These are phyloP conservation scores for Fusarium papillatum DNA, from an alignment of 2,329 filamentous ascomycete genomes.

Conservation along the genomic window DNA sequence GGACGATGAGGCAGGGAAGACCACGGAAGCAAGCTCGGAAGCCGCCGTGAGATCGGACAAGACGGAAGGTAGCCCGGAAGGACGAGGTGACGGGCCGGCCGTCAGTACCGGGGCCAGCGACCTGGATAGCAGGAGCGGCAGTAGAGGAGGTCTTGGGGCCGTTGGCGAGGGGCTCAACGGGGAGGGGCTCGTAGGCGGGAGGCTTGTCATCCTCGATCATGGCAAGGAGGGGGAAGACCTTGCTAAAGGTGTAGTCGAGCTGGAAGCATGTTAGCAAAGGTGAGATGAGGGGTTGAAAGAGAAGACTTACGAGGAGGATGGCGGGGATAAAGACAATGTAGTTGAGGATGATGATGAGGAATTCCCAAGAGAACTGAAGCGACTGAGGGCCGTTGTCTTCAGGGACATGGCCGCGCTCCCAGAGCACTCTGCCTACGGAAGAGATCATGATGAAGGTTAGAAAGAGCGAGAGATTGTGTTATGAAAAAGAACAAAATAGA, in stretches of 20 bases:
- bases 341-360: conserved; percentile 54
- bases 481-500: conserved; percentile 5
- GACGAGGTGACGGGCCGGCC: conserved; percentile 60
- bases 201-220: conserved; percentile 71
- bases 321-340: conserved; percentile 60
- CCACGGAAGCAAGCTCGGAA: conserved; percentile 79
- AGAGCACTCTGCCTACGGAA: conserved; percentile 28
- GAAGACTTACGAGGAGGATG: conserved; percentile 56
- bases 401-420: conserved; percentile 51
- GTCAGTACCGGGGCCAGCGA: conserved; percentile 1
- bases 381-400: conserved; percentile 11
- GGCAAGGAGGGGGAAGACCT: conserved; percentile 67
- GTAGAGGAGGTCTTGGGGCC: conserved; percentile 48
- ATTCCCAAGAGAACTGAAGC: conserved; percentile 51
- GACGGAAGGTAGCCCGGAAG: conserved; percentile 63
- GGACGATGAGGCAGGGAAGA: conserved; percentile 62
- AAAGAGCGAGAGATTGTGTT: not conserved
- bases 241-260: conserved; percentile 64
- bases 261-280: conserved; percentile 41
- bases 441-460: conserved; percentile 33
- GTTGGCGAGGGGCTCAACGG: conserved; percentile 55
- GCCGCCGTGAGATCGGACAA: conserved; percentile 74
- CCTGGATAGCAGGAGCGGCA: conserved; percentile 42
- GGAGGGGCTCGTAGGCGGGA: conserved; percentile 66
- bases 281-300: not conserved